Percentiles rank a stretch among this genome's conserved stretches.
phyloP scores from a whole-genome alignment of 1,284 basidiomycete species.

The Cryptococcus amylolentus region DNA sequence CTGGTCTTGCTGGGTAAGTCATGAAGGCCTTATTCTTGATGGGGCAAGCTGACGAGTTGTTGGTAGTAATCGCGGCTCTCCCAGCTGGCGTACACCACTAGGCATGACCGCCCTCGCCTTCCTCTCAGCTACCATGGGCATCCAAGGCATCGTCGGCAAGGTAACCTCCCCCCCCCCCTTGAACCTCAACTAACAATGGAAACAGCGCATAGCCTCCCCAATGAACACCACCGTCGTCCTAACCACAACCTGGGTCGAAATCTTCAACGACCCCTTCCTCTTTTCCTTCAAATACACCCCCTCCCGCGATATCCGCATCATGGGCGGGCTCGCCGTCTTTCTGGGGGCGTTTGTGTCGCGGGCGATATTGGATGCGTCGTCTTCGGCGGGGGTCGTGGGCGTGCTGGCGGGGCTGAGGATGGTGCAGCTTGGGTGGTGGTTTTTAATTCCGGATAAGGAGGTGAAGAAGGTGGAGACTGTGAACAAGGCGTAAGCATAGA shows the following conservation, averaged over 20 bases:
- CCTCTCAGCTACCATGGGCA: slow-evolving; percentile 69
- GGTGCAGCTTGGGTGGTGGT: slow-evolving; percentile 64
- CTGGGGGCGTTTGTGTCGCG: slow-evolving; percentile 71
- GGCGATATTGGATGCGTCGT: slow-evolving; percentile 51
- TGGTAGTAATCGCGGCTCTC: slow-evolving; percentile 54
- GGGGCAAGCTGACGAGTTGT: not conserved
- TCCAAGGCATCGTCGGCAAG: slow-evolving; percentile 78
- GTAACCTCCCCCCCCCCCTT: slow-evolving; percentile 16
- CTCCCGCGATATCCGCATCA: slow-evolving; percentile 67
- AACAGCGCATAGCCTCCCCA: slow-evolving; percentile 70
- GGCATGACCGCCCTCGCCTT: slow-evolving; percentile 69
- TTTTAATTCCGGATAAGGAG: slow-evolving; percentile 56
- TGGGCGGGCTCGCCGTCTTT: slow-evolving; percentile 66
- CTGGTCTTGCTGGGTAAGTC: slow-evolving; percentile 56
- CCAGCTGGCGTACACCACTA: slow-evolving; percentile 64
- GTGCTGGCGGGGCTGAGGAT: slow-evolving; percentile 65
- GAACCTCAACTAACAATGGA: not conserved
- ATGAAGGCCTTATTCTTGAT: not conserved
- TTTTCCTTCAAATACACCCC: slow-evolving; percentile 56
- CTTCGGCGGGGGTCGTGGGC: slow-evolving; percentile 63
- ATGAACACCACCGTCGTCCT: slow-evolving; percentile 60
- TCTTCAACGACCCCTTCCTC: slow-evolving; percentile 71
- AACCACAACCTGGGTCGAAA: slow-evolving; percentile 81
- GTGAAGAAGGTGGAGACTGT: slow-evolving; percentile 11
- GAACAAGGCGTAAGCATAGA: too few relatives aligned